A percentile compares a stretch with the other conserved stretches of the same genome.
phyloP scores from a whole-genome alignment of 1,284 basidiomycete genomes.

The Ganoderma lingzhi region DNA sequence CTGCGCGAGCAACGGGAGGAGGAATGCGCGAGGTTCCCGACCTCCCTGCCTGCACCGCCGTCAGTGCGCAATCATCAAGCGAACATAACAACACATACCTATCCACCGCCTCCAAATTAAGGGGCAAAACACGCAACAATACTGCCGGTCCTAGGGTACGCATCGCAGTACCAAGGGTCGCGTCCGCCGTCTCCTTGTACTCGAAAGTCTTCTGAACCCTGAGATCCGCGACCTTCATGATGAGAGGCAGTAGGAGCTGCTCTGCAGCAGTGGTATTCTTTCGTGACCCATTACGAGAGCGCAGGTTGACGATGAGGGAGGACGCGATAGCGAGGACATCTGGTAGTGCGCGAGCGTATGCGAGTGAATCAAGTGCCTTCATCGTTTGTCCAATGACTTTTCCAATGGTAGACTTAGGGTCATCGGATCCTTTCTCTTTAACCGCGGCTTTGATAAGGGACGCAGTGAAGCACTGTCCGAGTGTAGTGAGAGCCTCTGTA shows the following conservation, averaged over 20 bases:
- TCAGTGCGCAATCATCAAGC: conserved; percentile 2
- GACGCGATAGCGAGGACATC: conserved; percentile 72
- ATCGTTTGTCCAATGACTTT: conserved; percentile 69
- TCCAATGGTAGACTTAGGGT: conserved; percentile 64
- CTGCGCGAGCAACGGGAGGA: conserved; percentile 90
- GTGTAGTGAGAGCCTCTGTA: conserved; percentile 66
- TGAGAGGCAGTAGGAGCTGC: conserved; percentile 75
- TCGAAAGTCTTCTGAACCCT: conserved; percentile 88
- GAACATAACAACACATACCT: conserved; percentile 57
- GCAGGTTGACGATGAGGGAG: conserved; percentile 59
- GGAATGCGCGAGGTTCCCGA: conserved; percentile 84
- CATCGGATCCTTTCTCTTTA: conserved; percentile 49
- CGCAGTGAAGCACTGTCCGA: conserved; percentile 77
- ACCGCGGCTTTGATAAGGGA: conserved; percentile 64
- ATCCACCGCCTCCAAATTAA: conserved; percentile 86
- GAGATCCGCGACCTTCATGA: conserved; percentile 80
- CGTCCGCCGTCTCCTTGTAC: conserved; percentile 90
- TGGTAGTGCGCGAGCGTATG: conserved; percentile 75
- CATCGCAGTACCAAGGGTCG: conserved; percentile 84
- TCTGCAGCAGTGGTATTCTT: conserved; percentile 71
- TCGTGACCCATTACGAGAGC: conserved; percentile 46
- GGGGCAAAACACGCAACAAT: conserved; percentile 80
- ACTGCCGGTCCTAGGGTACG: conserved; percentile 87
- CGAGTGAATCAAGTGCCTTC: conserved; percentile 74
- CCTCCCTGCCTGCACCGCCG: conserved; percentile 58